Conservation (phyloP, 2,329 filamentous ascomycete genomes). For the Aspergillus pseudonomiae region DNA sequence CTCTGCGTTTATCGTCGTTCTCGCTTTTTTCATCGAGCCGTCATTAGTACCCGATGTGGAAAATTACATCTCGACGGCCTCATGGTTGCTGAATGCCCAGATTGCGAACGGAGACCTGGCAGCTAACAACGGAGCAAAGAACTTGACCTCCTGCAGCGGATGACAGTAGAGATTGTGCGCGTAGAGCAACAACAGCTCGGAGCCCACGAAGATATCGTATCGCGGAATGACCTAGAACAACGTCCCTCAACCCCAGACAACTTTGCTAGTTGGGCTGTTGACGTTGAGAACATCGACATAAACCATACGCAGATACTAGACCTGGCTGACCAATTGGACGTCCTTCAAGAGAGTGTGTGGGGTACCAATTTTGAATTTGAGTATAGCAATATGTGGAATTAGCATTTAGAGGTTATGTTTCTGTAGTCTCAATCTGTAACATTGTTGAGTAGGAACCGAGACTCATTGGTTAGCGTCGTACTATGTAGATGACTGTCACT, state of each 20-base stretch:
- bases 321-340: conserved; percentile 1
- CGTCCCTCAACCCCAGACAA: neutral
- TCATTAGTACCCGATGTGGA: neutral
- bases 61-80: neutral
- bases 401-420: neutral
- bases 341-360: neutral
- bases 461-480: no score
- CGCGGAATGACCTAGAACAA: neutral
- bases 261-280: neutral
- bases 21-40: conserved; percentile 1
- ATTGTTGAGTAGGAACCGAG: no score
- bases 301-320: conserved; percentile 1
- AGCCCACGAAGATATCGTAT: neutral
- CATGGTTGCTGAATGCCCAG: neutral
- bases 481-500: no score
- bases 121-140: neutral
- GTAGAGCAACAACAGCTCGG: neutral
- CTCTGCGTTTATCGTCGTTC: neutral
- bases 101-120: conserved; percentile 1
- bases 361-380: conserved; percentile 5
- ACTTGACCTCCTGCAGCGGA: conserved; percentile 4
- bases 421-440: no score
- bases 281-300: neutral
- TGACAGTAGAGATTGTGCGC: neutral
- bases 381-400: conserved; percentile 6